Conservation (phyloP, 2,329 filamentous ascomycete species). For the Phaeosphaeria sp. region DNA sequence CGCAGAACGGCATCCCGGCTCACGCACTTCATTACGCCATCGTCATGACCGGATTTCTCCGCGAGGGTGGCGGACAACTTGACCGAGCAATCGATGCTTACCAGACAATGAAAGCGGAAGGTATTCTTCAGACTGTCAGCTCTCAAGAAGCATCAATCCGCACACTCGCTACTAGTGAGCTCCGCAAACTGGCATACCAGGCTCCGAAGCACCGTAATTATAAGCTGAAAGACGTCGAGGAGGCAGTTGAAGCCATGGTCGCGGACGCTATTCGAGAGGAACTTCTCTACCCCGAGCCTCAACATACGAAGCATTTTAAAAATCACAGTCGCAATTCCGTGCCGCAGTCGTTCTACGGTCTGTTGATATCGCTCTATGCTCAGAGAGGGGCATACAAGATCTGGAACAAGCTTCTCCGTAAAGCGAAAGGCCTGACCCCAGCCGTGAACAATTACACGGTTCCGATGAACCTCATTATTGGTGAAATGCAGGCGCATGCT, state of each 20-base stretch:
- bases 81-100: slow-evolving; percentile 61
- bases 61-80: slow-evolving; percentile 42
- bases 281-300: slow-evolving; percentile 34
- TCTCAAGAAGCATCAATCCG: slow-evolving; percentile 52
- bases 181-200: background rate
- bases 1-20: slow-evolving; percentile 51
- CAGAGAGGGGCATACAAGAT: slow-evolving; percentile 54
- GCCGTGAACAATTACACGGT: slow-evolving; percentile 21
- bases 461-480: slow-evolving; percentile 51
- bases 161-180: slow-evolving; percentile 15
- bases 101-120: slow-evolving; percentile 49
- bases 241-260: slow-evolving; percentile 35
- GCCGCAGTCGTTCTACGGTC: slow-evolving; percentile 61
- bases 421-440: slow-evolving; percentile 23
- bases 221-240: slow-evolving; percentile 34
- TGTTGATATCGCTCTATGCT: slow-evolving; percentile 64
- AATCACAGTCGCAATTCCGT: slow-evolving; percentile 50
- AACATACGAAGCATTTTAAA: slow-evolving; percentile 27
- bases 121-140: slow-evolving; percentile 50
- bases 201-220: slow-evolving; percentile 3
- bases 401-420: slow-evolving; percentile 36
- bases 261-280: slow-evolving; percentile 34
- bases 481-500: slow-evolving; percentile 73
- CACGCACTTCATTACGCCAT: slow-evolving; percentile 62
- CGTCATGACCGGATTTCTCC: slow-evolving; percentile 59